Evolutionary conservation across 768 basidiomycete genomes (phyloP), one percentile per base, ranked within the genome.

Genomic region (Mrakia hoshinonis): DNA sequence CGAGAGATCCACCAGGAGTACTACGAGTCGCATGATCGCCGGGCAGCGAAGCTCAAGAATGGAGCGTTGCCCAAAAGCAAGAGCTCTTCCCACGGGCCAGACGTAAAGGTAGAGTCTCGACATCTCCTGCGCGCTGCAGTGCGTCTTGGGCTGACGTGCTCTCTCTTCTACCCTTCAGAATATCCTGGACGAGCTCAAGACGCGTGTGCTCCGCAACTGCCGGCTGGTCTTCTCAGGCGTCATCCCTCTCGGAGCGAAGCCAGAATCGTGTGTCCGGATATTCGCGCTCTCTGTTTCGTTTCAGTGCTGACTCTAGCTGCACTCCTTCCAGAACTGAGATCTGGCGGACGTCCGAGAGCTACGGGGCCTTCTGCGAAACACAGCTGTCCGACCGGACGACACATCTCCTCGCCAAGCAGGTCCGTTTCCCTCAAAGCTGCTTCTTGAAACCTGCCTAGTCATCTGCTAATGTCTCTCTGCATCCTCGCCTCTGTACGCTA

Each of bases 211-310:
- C n/a, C 83, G 84, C 46, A 90, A 89, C 36, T 84, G 88, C 36
- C 86, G 89, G 76, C 85, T 99, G 39, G 83, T 95, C 46, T 98
- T 99, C 80, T 97, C 95, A 1, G 91, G 93, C 69, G 87, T 99
- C 49, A 93, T 98, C 69, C 93, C 95, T 4, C 84, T 94, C n/a
- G 89, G 92, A 76, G 87, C 86, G 3, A 83, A 81, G 69, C 89
- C 91, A 47, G 88, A 92, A 78, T 82, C 83, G 61, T 90, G 71
- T 76, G 80, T 73, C 29, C 11, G 18, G 15, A 15, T 67, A 38
- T 22, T 15, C 43, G 26, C 36, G 48, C 38, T 15, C 26, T 47
- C 49, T 20, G 26, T 61, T 5, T 34, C 12, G 22, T 1, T 18
- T 34, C 5, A 7, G 22, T 34, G 29, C 26, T 3, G 26, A 58